Conservation (phyloP, 2,329 filamentous ascomycete genomes). For the Trichophyton benhamiae region DNA sequence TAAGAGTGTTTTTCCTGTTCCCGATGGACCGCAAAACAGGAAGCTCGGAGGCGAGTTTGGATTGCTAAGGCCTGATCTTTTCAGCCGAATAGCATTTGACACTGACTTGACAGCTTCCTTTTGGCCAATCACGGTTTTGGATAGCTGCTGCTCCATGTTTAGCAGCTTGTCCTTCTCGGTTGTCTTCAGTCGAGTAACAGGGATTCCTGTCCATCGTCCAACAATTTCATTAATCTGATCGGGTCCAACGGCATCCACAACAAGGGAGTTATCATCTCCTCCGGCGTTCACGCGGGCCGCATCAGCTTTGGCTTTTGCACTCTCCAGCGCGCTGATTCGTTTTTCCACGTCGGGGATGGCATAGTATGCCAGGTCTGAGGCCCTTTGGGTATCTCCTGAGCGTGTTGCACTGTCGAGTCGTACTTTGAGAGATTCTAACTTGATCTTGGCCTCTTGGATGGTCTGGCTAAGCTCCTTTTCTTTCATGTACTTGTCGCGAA, state of each 20-base stretch:
- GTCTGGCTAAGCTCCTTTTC: slow-evolving; percentile 85
- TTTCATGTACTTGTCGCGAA: slow-evolving; percentile 89
- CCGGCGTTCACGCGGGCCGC: slow-evolving; percentile 47
- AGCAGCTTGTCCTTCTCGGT: slow-evolving; percentile 98
- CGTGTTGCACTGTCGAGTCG: slow-evolving; percentile 91
- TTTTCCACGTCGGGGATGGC: slow-evolving; percentile 85
- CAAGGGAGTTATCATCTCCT: slow-evolving; percentile 56
- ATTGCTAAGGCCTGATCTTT: slow-evolving; percentile 86
- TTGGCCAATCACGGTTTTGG: slow-evolving; percentile 80
- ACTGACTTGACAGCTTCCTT: slow-evolving; percentile 86
- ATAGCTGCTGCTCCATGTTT: slow-evolving; percentile 81
- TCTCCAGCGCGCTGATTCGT: slow-evolving; percentile 69
- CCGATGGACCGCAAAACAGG: slow-evolving; percentile 95
- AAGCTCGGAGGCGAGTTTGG: slow-evolving; percentile 96
- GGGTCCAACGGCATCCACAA: slow-evolving; percentile 87
- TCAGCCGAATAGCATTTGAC: slow-evolving; percentile 88
- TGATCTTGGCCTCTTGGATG: slow-evolving; percentile 88
- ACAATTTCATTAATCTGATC: slow-evolving; percentile 99
- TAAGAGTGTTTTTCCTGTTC: slow-evolving; percentile 93
- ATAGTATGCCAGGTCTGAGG: slow-evolving; percentile 92
- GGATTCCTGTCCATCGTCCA: slow-evolving; percentile 93
- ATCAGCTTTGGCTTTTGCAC: slow-evolving; percentile 66
- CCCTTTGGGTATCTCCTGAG: slow-evolving; percentile 68
- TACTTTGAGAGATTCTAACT: slow-evolving; percentile 80
- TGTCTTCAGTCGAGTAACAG: slow-evolving; percentile 83